Conservation (phyloP, 768 basidiomycete genomes). For the Hericium erinaceus region DNA sequence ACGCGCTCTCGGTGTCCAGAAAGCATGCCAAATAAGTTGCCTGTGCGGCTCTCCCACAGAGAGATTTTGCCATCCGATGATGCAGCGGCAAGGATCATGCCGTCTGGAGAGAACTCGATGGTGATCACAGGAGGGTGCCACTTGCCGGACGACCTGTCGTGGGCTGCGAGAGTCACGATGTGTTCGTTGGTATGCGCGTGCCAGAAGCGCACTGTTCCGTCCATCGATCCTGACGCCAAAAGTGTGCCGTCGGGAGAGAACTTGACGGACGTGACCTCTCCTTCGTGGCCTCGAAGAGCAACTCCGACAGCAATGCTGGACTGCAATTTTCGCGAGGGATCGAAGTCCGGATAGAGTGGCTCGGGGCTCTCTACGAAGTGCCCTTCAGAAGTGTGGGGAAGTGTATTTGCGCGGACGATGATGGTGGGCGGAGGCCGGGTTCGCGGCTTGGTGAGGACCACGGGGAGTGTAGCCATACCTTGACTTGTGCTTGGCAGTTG, state of each 20-base stretch:
- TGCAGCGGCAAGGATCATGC: not conserved
- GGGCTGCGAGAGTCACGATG: not conserved
- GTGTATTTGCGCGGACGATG: not conserved
- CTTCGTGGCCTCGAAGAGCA: not conserved
- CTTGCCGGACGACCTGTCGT: not conserved
- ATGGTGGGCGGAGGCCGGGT: not conserved
- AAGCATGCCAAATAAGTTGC: slow-evolving; percentile 15
- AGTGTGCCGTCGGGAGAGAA: not conserved
- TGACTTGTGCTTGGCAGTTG: no score
- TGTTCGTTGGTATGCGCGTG: not conserved
- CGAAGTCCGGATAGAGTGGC: not conserved
- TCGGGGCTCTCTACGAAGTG: not conserved
- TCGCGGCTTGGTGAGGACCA: not conserved
- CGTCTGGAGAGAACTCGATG: not conserved
- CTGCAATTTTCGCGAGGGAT: not conserved
- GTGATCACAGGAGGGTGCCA: not conserved
- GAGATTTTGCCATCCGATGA: not conserved
- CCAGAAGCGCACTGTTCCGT: not conserved
- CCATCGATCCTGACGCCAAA: not conserved
- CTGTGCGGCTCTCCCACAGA: not conserved
- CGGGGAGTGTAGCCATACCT: not conserved
- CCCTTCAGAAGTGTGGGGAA: not conserved
- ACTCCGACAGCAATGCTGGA: not conserved
- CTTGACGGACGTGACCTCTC: not conserved
- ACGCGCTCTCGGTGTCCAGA: slow-evolving; percentile 41